Conservation (phyloP, 75 land plant species). For the Chamaecyparis obtusa region DNA sequence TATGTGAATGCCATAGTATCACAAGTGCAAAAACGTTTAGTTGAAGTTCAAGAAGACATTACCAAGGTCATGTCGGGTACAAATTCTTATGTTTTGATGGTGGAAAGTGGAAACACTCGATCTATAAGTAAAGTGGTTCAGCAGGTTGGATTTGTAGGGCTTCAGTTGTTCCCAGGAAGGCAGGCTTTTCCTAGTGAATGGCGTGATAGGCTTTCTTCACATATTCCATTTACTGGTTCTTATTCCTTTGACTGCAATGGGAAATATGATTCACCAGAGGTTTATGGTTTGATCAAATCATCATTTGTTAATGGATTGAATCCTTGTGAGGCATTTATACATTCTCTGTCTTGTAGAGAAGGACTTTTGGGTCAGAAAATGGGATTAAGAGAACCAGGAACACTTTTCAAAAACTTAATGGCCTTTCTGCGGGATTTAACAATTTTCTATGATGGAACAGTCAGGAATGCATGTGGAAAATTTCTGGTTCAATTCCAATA, state of each 20-base stretch:
- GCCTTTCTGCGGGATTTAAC: conserved; percentile 83
- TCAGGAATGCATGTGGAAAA: conserved; percentile 70
- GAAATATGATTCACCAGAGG: conserved; percentile 34
- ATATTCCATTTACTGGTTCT: conserved; percentile 22
- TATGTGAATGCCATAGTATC: conserved; percentile 17
- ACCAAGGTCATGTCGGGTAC: conserved; percentile 21
- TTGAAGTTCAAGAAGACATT: conserved; percentile 24
- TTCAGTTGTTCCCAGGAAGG: conserved; percentile 59
- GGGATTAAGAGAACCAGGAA: conserved; percentile 88
- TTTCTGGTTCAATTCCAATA: conserved; percentile 78
- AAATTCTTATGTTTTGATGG: conserved; percentile 57
- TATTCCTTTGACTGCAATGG: neutral
- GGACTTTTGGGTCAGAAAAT: conserved; percentile 61
- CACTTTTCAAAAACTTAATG: conserved; percentile 86
- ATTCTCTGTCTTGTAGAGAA: conserved; percentile 73
- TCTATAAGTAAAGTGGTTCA: conserved; percentile 66
- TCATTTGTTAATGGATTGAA: conserved; percentile 76
- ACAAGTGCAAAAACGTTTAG: conserved; percentile 37
- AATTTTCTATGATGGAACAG: conserved; percentile 87
- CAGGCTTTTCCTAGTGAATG: conserved; percentile 41
- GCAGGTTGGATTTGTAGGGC: conserved; percentile 84
- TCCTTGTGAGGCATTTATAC: conserved; percentile 74
- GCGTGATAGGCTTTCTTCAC: conserved; percentile 30
- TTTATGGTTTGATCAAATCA: conserved; percentile 61
- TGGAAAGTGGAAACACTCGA: conserved; percentile 74